Evolutionary conservation across 2,329 filamentous ascomycete genomes (phyloP).

Genomic region (Arthroderma sp.): DNA sequence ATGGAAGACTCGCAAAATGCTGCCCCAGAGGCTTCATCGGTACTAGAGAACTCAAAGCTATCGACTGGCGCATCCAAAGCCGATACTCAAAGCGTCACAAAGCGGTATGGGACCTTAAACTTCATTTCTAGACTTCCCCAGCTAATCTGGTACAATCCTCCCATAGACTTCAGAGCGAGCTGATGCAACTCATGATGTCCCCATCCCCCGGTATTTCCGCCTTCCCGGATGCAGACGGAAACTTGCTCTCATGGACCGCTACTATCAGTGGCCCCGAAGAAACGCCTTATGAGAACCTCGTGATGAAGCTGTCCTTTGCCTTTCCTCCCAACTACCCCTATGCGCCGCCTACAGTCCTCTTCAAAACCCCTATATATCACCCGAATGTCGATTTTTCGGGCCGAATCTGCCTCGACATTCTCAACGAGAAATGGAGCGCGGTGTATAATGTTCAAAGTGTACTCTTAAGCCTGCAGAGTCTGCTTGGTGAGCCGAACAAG

Average conservation of each 20-base stretch:
- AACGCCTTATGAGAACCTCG: constrained; percentile 78
- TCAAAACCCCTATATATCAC: constrained; percentile 98
- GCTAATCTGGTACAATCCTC: neutral
- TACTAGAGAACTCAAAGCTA: constrained; percentile 49
- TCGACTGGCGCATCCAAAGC: constrained; percentile 40
- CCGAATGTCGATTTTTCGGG: constrained; percentile 97
- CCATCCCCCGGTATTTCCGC: constrained; percentile 87
- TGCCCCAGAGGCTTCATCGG: constrained; percentile 41
- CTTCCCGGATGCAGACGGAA: constrained; percentile 80
- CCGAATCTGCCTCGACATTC: constrained; percentile 90
- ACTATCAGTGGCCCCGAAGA: constrained; percentile 85
- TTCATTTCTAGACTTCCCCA: neutral
- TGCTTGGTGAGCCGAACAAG: constrained; percentile 98
- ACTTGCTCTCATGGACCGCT: constrained; percentile 83
- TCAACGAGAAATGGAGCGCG: constrained; percentile 98
- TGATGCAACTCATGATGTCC: constrained; percentile 97
- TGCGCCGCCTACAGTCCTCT: constrained; percentile 76
- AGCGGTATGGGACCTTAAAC: constrained; percentile 44
- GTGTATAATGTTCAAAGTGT: constrained; percentile 95
- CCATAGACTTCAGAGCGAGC: constrained; percentile 76
- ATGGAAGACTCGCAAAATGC: constrained; percentile 56
- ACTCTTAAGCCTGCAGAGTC: constrained; percentile 80
- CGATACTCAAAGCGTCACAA: constrained; percentile 63
- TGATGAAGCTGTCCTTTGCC: constrained; percentile 80
- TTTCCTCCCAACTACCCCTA: constrained; percentile 94